phyloP scores from a whole-genome alignment of 306 rosid species.

The Mimosa pudica region DNA sequence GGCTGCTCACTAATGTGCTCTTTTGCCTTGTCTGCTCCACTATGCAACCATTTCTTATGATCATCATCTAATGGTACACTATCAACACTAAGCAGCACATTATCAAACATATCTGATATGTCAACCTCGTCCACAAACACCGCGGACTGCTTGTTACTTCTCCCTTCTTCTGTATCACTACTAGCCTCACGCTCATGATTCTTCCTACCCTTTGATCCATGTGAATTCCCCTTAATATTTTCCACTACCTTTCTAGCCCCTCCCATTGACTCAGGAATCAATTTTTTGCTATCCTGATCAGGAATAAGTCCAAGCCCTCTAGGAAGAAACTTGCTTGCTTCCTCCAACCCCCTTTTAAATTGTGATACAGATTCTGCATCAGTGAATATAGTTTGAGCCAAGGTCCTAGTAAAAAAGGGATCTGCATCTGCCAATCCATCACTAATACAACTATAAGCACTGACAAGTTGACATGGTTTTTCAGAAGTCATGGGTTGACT shows the following conservation, averaged over 20 bases:
- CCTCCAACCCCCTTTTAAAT: constrained; percentile 74
- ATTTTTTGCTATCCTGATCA: constrained; percentile 31
- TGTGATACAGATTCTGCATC: constrained; percentile 62
- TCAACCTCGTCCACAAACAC: constrained; percentile 44
- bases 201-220: constrained; percentile 44
- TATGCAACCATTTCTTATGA: not conserved
- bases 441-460: constrained; percentile 15
- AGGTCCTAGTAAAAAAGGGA: constrained; percentile 43
- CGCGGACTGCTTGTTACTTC: constrained; percentile 57
- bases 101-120: constrained; percentile 50
- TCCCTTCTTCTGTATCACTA: constrained; percentile 40
- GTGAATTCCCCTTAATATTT: constrained; percentile 35
- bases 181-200: constrained; percentile 40
- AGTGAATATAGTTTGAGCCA: constrained; percentile 61
- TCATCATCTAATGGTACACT: constrained; percentile 31
- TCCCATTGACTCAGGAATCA: constrained; percentile 20
- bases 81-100: constrained; percentile 38
- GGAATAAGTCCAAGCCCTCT: constrained; percentile 42
- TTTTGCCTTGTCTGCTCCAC: constrained; percentile 18
- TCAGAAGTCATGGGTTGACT: constrained; percentile 32
- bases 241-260: constrained; percentile 21
- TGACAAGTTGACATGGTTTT: constrained; percentile 30
- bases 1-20: not conserved
- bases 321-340: constrained; percentile 86
- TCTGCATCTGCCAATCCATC: constrained; percentile 36